Evolutionary conservation across 2,329 filamentous ascomycete genomes (phyloP).

Genomic region (Venturia asperata): DNA sequence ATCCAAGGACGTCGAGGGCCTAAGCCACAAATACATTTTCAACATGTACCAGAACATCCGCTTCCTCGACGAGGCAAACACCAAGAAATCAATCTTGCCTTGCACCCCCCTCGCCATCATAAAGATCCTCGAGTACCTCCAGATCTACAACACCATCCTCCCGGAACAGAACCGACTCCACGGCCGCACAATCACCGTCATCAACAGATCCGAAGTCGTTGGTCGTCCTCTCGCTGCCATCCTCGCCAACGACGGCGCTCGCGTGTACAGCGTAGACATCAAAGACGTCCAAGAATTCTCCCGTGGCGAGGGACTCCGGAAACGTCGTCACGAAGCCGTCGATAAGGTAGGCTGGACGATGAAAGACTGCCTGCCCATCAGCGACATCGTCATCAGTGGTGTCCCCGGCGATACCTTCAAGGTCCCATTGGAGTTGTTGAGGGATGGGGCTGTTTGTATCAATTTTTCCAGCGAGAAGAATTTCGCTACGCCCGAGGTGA

Average conservation of each 20-base stretch:
- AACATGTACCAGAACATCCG: constrained; percentile 99
- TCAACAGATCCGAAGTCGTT: constrained; percentile 94
- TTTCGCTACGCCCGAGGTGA: constrained; percentile 57
- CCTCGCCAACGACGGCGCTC: constrained; percentile 90
- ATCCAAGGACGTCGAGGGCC: constrained; percentile 88
- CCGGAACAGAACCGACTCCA: constrained; percentile 89
- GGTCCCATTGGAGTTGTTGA: constrained; percentile 73
- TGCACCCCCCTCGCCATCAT: constrained; percentile 94
- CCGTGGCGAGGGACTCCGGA: constrained; percentile 77
- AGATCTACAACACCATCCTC: constrained; percentile 93
- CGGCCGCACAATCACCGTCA: constrained; percentile 89
- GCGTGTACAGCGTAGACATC: constrained; percentile 90
- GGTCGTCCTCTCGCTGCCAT: constrained; percentile 86
- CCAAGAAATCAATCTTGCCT: constrained; percentile 84
- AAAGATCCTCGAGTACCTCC: constrained; percentile 92
- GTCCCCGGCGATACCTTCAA: constrained; percentile 86
- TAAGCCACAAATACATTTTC: constrained; percentile 89
- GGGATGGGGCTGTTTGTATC: constrained; percentile 93
- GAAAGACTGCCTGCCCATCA: constrained; percentile 74
- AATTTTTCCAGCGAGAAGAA: constrained; percentile 92
- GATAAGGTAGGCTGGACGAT: constrained; percentile 75
- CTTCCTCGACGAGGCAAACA: constrained; percentile 75
- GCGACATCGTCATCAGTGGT: constrained; percentile 90
- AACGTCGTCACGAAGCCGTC: constrained; percentile 76
- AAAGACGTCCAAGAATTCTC: constrained; percentile 89